Percentiles rank a stretch among this genome's conserved stretches.
These are phyloP conservation scores for Trichoderma atrobrunneum DNA, from an alignment of 2,329 filamentous ascomycete species.

Conservation along the genomic window DNA sequence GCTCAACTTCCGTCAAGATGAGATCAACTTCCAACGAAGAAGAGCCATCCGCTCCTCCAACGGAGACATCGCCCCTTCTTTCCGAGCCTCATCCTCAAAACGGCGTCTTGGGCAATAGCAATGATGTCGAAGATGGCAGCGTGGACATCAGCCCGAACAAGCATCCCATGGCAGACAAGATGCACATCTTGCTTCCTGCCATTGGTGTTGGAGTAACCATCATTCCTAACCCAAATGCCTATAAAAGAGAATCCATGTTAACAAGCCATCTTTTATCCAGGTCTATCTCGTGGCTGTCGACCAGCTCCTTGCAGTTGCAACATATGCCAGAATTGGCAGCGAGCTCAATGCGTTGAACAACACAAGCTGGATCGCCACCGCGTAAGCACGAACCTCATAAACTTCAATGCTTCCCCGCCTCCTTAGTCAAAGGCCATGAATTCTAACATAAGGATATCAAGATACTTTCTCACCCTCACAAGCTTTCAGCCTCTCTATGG, in stretches of 20 bases:
- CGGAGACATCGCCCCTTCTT: slow-evolving; percentile 1
- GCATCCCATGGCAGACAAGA: slow-evolving; percentile 32
- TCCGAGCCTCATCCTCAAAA: background rate
- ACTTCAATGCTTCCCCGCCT: background rate
- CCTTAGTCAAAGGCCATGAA: accelerated
- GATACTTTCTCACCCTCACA: slow-evolving; percentile 69
- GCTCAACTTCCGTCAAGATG: background rate
- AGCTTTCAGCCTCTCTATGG: slow-evolving; percentile 74
- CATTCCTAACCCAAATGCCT: background rate
- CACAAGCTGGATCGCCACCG: slow-evolving; percentile 69
- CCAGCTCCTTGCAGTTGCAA: slow-evolving; percentile 74
- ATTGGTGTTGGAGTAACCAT: slow-evolving; percentile 34
- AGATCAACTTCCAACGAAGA: background rate
- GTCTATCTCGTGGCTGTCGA: slow-evolving; percentile 69
- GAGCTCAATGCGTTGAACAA: slow-evolving; percentile 71
- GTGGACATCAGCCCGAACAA: background rate
- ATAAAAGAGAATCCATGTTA: background rate
- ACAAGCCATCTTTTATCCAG: background rate
- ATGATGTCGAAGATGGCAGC: background rate
- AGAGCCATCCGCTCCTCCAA: background rate
- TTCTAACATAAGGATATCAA: background rate
- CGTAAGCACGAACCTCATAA: slow-evolving; percentile 20
- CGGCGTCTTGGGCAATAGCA: background rate
- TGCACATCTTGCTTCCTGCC: slow-evolving; percentile 38
- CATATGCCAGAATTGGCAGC: slow-evolving; percentile 74